phyloP scores from a whole-genome alignment of 2,329 filamentous ascomycete species.

The Apiospora saccharicola region DNA sequence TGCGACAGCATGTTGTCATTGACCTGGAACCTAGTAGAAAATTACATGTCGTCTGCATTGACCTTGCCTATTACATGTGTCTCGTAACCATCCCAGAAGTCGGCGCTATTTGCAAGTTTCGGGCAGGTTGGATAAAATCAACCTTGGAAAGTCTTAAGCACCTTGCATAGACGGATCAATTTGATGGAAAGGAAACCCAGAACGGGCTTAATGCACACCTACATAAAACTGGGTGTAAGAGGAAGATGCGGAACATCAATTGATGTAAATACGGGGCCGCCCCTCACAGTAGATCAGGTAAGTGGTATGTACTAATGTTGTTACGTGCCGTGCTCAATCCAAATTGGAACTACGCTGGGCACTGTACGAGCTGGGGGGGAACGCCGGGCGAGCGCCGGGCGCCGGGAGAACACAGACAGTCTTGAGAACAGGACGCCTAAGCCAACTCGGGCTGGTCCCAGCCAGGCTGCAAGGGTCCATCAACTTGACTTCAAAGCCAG shows the following conservation, averaged over 20 bases:
- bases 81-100: neutral
- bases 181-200: neutral
- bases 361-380: neutral
- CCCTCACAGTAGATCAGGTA: neutral
- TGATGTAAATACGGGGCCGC: neutral
- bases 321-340: neutral
- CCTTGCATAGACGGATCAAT: too few relatives aligned
- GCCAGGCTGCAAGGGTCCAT: neutral
- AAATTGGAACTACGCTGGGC: neutral
- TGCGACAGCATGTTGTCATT: neutral
- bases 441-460: constrained; percentile 2
- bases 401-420: neutral
- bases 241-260: too few relatives aligned
- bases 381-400: too few relatives aligned
- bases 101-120: too few relatives aligned
- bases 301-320: neutral
- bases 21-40: neutral
- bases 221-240: too few relatives aligned
- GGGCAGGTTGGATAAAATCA: too few relatives aligned
- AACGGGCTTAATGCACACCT: too few relatives aligned
- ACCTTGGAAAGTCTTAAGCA: too few relatives aligned
- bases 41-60: neutral
- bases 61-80: neutral
- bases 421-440: neutral
- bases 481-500: neutral